Base-by-base conservation (phyloP, 192 early-diverging fungal genomes). In the Cladochytrium replicatum region DNA sequence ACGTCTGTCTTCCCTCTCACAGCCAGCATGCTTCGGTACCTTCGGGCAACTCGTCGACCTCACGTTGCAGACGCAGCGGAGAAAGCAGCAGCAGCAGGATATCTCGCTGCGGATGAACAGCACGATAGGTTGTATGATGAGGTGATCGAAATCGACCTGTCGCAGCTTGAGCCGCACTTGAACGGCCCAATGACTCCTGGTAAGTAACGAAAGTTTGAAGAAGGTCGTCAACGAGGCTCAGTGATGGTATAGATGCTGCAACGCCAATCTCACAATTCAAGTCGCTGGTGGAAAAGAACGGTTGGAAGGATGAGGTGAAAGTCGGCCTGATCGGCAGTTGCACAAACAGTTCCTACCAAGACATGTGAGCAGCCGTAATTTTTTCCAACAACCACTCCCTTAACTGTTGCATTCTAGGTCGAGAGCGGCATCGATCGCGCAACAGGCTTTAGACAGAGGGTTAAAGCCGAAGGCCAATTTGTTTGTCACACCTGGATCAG, bases 261-360 rank as follows among this genome's bases (percentile, higher is more conserved):
- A 92, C 90, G 26, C 94, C 92, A 22, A 64, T 98, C 48, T 77
- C 74, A 61, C 83, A 93, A 75, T 95, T 98, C 81, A 85, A 84
- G 70, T 82, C 88, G 34, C 75, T 86, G 7, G 88, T 86, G 52
- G 73, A 71, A 54, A 69, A 82, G 64, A 93, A 93, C 63, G 68
- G 78, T 57, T 98, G 94, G 94, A 85, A 85, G 21, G 53, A 78
- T 56, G 83, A 92, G 56, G 69, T 97, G 55, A 81, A 84, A 63
- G 87, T 88, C 52, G 84, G 84, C 59, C 76, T 97, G 62, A 97
- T 97, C 52, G 93, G 93, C 58, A 92, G 88, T 46, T 97, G 93
- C 83, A 97, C 93, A 69, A 97, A 97, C 81, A 91, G 88, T 40
- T 93, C 89, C 22, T 97, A 97, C 67, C 88, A 97, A 72, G 93